Evolutionary conservation across 192 early-diverging fungal species (phyloP).

Genomic region (Spizellomyces punctatus): DNA sequence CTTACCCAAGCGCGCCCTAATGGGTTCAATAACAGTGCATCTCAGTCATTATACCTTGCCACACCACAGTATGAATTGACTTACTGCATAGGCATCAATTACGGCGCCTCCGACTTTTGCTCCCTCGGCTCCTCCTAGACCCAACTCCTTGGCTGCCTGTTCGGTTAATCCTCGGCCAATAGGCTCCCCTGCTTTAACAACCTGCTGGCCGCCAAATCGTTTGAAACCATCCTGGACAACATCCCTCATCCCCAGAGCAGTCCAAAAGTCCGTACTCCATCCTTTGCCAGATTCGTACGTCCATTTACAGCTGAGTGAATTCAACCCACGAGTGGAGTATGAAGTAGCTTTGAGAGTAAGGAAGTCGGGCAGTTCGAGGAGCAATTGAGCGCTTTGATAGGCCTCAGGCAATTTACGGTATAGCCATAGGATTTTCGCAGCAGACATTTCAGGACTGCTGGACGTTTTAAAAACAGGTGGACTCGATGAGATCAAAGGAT

Average conservation of each 20-base stretch:
- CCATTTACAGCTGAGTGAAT: constrained; percentile 75
- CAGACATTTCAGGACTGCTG: constrained; percentile 65
- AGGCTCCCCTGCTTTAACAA: constrained; percentile 48
- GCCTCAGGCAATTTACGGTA: constrained; percentile 24
- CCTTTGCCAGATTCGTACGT: constrained; percentile 54
- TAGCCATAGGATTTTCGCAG: constrained; percentile 77
- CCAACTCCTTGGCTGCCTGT: constrained; percentile 59
- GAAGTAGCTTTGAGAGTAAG: constrained; percentile 70
- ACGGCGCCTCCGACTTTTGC: constrained; percentile 63
- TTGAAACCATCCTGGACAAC: constrained; percentile 45
- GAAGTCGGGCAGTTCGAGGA: constrained; percentile 77
- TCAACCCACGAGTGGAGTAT: constrained; percentile 47
- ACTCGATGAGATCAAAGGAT: background rate
- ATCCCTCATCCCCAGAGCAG: constrained; percentile 54
- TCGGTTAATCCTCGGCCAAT: constrained; percentile 55
- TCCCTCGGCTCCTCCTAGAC: constrained; percentile 42
- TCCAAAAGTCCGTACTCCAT: constrained; percentile 61
- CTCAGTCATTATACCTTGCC: background rate
- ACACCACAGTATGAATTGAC: background rate
- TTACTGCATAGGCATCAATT: constrained; percentile 75
- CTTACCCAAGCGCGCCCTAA: constrained; percentile 26
- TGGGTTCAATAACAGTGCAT: background rate
- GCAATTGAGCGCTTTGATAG: constrained; percentile 11
- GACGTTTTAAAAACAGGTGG: background rate
- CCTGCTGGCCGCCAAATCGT: constrained; percentile 47